These are phyloP conservation scores for Arachnomyces sp. DNA, from an alignment of 2,329 filamentous ascomycete species.

Conservation along the genomic window DNA sequence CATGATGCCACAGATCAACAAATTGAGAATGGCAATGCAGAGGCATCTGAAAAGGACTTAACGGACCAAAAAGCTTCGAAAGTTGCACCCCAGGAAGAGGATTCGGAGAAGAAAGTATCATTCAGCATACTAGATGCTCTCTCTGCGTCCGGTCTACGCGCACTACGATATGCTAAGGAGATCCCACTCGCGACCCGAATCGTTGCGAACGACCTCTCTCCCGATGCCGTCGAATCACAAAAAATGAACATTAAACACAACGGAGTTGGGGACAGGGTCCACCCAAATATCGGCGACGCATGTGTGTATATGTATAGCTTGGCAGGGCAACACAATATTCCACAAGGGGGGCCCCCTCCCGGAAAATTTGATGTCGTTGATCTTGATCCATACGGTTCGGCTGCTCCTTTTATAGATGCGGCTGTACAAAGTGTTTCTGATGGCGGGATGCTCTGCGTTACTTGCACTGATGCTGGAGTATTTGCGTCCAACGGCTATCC, in stretches of 20 bases:
- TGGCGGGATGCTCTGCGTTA: conserved; percentile 85
- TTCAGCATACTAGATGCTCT: conserved; percentile 92
- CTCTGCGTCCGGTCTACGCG: conserved; percentile 85
- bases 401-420: conserved; percentile 83
- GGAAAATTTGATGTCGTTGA: conserved; percentile 87
- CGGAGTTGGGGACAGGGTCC: conserved; percentile 60
- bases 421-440: conserved; percentile 81
- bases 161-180: conserved; percentile 83
- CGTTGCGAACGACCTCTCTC: conserved; percentile 82
- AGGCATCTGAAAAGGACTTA: conserved; percentile 1
- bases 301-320: conserved; percentile 82
- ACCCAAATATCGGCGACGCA: conserved; percentile 70
- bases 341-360: conserved; percentile 23
- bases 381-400: conserved; percentile 90
- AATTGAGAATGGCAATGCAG: conserved; percentile 2
- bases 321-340: conserved; percentile 41
- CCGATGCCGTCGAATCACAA: conserved; percentile 70
- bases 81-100: conserved; percentile 16
- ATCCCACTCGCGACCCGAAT: conserved; percentile 74
- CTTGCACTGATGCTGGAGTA: conserved; percentile 90
- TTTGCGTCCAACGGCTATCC: conserved; percentile 91
- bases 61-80: conserved; percentile 3
- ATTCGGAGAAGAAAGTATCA: conserved; percentile 30
- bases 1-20: conserved; percentile 5
- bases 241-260: conserved; percentile 80